Base-by-base conservation (phyloP, 1,284 basidiomycete species). In the Ceratorhiza oryzae-sativae region DNA sequence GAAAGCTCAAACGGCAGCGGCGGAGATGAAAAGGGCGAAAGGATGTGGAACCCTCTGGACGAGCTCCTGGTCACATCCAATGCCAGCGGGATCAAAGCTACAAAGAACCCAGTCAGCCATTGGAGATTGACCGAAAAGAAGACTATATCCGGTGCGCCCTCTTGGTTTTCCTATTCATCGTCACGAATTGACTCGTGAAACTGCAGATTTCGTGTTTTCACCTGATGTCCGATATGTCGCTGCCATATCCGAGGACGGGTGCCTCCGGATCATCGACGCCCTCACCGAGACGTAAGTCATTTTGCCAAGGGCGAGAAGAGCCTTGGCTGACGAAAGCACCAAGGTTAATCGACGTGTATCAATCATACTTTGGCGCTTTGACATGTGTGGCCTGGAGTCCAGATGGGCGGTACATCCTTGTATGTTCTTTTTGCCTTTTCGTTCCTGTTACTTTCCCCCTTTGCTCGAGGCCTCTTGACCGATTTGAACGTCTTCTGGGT, bases 341-440 rank as follows among this genome's bases (percentile, higher is more conserved):
- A 73, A 94, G 92, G 76, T 85, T 97, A 30, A 87, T 94, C 34
- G 94, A 97, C 78, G 93, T 92, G 74, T 97, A 93, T 78, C 88
- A 92, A 2, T 92, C 93, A 8, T 98, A 98, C 80, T 98, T 97
- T 78, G 95, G 95, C 15, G 86, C 92, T 0, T 80, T 99, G 34
- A 94, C 89, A 8, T 95, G 91, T 76, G 87, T 97, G 1, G 89
- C 92, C 0, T 98, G 96, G 95, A 96, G 94, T 9, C 95, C 95
- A 0, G 96, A 98, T 80, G 93, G 94, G 23, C 88, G 94, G 48
- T 96, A 97, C 77, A 90, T 98, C 39, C 81, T 97, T 70, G 94
- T 93, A 79, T 71, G 84, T 79, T n/a, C 27, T n/a, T 23, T 15
- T 23, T n/a, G n/a, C 56, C n/a, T 58, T 23, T 56, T 20, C 36